Percentiles rank a stretch among this genome's conserved stretches.
These are phyloP conservation scores for Rhodofomes roseus DNA, from an alignment of 1,284 basidiomycete genomes.

Conservation along the genomic window DNA sequence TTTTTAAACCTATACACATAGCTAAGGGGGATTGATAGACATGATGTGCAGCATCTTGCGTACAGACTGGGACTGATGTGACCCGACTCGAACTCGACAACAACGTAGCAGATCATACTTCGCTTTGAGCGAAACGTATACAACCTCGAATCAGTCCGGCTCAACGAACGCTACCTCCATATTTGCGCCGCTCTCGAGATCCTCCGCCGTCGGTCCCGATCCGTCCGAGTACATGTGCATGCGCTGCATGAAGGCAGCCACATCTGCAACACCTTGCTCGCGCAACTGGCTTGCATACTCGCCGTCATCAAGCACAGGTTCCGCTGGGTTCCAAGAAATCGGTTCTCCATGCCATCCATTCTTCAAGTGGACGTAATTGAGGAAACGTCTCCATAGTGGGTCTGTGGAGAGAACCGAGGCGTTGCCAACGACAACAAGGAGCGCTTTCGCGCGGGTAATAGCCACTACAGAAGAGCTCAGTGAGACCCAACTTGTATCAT, in stretches of 20 bases:
- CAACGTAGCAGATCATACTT: too few relatives aligned
- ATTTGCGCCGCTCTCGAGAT: slow-evolving; percentile 1
- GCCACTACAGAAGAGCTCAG: slow-evolving; percentile 21
- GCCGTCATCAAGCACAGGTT: slow-evolving; percentile 25
- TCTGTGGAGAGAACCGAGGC: slow-evolving; percentile 47
- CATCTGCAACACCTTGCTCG: slow-evolving; percentile 37
- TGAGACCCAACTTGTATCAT: background rate
- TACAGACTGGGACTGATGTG: too few relatives aligned
- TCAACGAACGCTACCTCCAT: background rate
- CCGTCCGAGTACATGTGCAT: slow-evolving; percentile 41
- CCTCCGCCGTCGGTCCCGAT: background rate
- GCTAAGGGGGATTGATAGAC: too few relatives aligned
- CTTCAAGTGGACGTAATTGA: slow-evolving; percentile 45
- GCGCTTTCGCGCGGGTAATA: slow-evolving; percentile 50
- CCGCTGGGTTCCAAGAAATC: slow-evolving; percentile 48
- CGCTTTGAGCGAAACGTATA: too few relatives aligned
- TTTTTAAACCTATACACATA: too few relatives aligned
- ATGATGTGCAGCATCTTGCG: too few relatives aligned
- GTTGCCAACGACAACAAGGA: slow-evolving; percentile 57
- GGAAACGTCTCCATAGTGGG: slow-evolving; percentile 47
- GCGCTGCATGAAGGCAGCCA: slow-evolving; percentile 47
- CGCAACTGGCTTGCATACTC: slow-evolving; percentile 28
- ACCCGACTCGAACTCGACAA: too few relatives aligned
- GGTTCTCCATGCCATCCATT: slow-evolving; percentile 45
- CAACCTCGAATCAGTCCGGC: background rate